Evolutionary conservation across 495 filamentous ascomycete genomes (phyloP), one percentile per base, ranked within the genome.

Genomic region (Xylaria sp.): DNA sequence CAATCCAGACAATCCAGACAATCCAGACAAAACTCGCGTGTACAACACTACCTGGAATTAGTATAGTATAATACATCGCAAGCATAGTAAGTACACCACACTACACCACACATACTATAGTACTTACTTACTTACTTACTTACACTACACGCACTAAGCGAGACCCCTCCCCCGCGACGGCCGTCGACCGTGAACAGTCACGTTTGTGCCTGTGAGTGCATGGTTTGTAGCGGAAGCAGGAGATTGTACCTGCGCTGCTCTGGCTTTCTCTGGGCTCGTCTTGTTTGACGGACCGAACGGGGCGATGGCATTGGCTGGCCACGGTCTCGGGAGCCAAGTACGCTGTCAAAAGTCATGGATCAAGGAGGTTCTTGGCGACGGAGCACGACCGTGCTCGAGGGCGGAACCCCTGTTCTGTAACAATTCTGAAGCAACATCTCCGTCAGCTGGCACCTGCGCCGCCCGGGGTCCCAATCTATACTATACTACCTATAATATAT

Each of bases 361-460:
- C 53, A 24, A 29, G 55, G 58, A 41, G 57, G 53, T 40, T 55
- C 29, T 58, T 44, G 26, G 33, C 48, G 41, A 19, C 37, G 57
- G 65, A 57, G 63, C 58, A 61, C 50, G 63, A 29, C 64, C 43
- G 71, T 29, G 73, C 69, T 71, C 61, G 71, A 61, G 37, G 37
- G 68, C 35, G 8, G 67, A 57, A 80, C 76, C 83, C 84, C 80
- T 82, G 84, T 83, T 78, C 77, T 86, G 82, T 75, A 80, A 85
- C 84, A 81, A 75, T 77, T 70, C 77, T 85, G 84, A 85, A 74
- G 83, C 84, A 84, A 67, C 41, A 71, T 35, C 70, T 65, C 73
- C 74, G 72, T 73, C 77, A 72, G 71, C 48, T 52, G 17, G 35
- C 33, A 48, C 37, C 21, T 33, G 11, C 15, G 11, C 41, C 12